A percentile compares a stretch with the other conserved stretches of the same genome.
Evolutionary conservation across 108 stramenopile species (phyloP).

Genomic region (Aurantiochytrium sp.): DNA sequence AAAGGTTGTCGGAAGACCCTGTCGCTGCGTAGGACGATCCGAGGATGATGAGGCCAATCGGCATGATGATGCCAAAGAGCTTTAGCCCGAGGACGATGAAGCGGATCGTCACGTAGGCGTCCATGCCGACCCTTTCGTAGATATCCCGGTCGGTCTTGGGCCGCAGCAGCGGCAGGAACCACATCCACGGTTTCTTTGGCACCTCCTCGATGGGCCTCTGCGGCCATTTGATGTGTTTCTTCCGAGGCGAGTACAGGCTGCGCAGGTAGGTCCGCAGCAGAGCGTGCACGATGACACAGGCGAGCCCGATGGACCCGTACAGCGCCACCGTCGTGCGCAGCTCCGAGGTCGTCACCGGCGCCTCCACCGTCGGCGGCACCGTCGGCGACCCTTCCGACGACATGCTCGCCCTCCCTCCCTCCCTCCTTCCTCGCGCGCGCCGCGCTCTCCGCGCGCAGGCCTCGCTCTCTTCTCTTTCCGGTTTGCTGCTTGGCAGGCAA

Average conservation of each 20-base stretch:
- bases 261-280: not conserved
- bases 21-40: not conserved
- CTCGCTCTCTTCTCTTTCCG: no score
- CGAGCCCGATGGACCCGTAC: not conserved
- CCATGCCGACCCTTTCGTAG: not conserved
- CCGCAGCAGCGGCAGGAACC: not conserved
- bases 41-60: not conserved
- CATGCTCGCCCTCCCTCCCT: not conserved
- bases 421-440: no score
- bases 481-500: no score
- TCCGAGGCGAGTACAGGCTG: not conserved
- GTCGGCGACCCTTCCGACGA: not conserved
- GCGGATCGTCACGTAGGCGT: slow-evolving; percentile 14
- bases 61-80: not conserved
- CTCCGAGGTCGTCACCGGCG: not conserved
- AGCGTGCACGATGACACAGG: not conserved
- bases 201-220: not conserved
- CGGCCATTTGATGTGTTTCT: not conserved
- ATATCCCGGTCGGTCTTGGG: not conserved
- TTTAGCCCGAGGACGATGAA: not conserved
- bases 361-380: not conserved
- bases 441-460: no score
- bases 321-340: not conserved
- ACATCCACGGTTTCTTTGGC: not conserved
- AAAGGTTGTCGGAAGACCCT: not conserved